These are phyloP conservation scores for Phytopythium mirpurense DNA, from an alignment of 352 stramenopile genomes.

Conservation along the genomic window DNA sequence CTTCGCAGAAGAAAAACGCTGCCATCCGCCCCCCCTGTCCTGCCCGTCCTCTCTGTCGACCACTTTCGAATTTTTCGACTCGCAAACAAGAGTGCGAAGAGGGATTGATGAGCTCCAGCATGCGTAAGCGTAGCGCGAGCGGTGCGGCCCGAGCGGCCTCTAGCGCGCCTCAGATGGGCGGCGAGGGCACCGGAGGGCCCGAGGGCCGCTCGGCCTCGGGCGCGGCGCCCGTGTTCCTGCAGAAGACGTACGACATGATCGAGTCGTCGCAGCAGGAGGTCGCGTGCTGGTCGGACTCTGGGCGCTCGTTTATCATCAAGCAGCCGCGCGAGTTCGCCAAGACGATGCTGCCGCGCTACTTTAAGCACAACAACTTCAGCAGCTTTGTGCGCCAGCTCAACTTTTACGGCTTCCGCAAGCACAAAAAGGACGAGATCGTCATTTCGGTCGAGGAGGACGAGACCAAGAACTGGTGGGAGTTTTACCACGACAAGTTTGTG, in stretches of 20 bases:
- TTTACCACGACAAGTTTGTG: conserved; percentile 90
- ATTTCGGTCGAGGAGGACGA: conserved; percentile 69
- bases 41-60: not conserved
- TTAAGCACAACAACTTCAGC: conserved; percentile 95
- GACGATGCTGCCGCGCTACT: conserved; percentile 89
- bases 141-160: not conserved
- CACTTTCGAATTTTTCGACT: conserved; percentile 5
- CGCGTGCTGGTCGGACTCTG: conserved; percentile 75
- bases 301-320: conserved; percentile 90
- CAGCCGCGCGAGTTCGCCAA: conserved; percentile 89
- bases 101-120: conserved; percentile 29
- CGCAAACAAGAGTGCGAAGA: too few species aligned
- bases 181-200: not conserved
- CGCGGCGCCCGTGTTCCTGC: conserved; percentile 80
- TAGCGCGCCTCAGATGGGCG: conserved; percentile 4
- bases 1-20: not conserved
- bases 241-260: conserved; percentile 94
- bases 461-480: conserved; percentile 89
- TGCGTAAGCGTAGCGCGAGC: conserved; percentile 21
- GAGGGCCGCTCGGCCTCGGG: conserved; percentile 4
- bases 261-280: conserved; percentile 76
- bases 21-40: not conserved
- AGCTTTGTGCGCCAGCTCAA: conserved; percentile 93
- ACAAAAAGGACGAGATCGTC: conserved; percentile 89
- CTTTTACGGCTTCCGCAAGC: conserved; percentile 93